Base-by-base conservation (phyloP, 352 stramenopile species). In the Plasmopara muralis region DNA sequence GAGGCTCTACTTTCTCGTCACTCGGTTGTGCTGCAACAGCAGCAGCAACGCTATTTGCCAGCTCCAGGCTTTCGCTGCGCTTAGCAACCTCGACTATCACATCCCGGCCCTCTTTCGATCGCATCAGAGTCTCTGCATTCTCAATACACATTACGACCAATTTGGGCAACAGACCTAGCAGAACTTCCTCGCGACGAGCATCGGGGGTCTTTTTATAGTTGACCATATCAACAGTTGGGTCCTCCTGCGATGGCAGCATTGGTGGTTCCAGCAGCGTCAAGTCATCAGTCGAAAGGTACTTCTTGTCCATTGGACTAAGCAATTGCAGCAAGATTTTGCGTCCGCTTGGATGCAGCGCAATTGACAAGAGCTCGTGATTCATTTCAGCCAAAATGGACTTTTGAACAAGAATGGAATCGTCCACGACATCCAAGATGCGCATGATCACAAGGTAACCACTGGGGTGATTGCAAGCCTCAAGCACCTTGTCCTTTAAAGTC, bases 171-270 rank as follows among this genome's bases (percentile, higher is more conserved):
- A 91, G 53, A 39, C 80, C 79, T 58, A 88, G 86, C 34, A 91
- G 60, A 20, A 92, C 50, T 57, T 92, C 82, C 34, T 87, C 72
- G 33, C 79, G 77, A 69, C 82, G 81, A 42, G 73, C 66, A 1
- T 82, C 67, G 16, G 83, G 83, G 58, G 91, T 74, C 57, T 94
- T 94, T 72, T 92, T 92, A 78, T 94, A 94, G 60, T 92, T 94
- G 35, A 93, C 76, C 9, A 89, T 60, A 29, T 69, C 55, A 29
- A 82, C 53, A 18, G 40, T 77, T 8, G 81, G 44, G 47, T 89
- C 80, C 25, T 89, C 82, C 1, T 65, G 47, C 38, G 70, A 84
- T 20, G 75, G 80, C 40, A 92, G 44, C 72, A 87, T 89, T 10
- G 84, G 84, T 38, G 76, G 74, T 37, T 81, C 72, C 41, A 94